Evolutionary conservation across 2,329 filamentous ascomycete genomes (phyloP).

Genomic region (Nemania diffusa): DNA sequence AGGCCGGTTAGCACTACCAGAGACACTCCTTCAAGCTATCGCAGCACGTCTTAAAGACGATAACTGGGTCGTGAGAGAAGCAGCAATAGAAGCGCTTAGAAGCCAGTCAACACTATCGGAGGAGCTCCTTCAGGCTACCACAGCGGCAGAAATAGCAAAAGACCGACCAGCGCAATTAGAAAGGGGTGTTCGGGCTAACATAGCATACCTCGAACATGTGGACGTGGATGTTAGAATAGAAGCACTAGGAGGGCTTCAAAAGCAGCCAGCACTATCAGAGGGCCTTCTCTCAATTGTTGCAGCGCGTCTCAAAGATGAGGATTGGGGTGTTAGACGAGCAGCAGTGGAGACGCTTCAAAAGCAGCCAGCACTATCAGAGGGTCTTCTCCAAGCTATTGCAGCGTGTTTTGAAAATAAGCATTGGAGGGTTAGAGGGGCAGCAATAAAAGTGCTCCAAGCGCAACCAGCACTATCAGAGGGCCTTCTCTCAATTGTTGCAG

Average conservation of each 20-base stretch:
- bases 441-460: background rate
- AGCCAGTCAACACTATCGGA: background rate
- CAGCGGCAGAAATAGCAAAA: background rate
- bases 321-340: too few relatives aligned
- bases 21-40: background rate
- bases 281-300: too few relatives aligned
- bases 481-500: too few relatives aligned
- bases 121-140: background rate
- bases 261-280: too few relatives aligned
- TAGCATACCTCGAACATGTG: background rate
- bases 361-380: background rate
- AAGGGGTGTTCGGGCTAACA: too few relatives aligned
- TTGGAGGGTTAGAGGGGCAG: background rate
- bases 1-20: background rate
- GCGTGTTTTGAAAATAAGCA: background rate
- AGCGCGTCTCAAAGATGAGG: too few relatives aligned
- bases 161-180: background rate
- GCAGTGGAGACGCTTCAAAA: too few relatives aligned
- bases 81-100: background rate
- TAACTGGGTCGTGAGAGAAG: background rate
- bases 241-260: background rate
- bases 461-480: background rate
- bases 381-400: background rate
- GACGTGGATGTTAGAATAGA: background rate
- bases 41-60: background rate